Evolutionary conservation across 2,329 filamentous ascomycete species (phyloP), one percentile per base, ranked within the genome.

Genomic region (Elsinoe perseae): DNA sequence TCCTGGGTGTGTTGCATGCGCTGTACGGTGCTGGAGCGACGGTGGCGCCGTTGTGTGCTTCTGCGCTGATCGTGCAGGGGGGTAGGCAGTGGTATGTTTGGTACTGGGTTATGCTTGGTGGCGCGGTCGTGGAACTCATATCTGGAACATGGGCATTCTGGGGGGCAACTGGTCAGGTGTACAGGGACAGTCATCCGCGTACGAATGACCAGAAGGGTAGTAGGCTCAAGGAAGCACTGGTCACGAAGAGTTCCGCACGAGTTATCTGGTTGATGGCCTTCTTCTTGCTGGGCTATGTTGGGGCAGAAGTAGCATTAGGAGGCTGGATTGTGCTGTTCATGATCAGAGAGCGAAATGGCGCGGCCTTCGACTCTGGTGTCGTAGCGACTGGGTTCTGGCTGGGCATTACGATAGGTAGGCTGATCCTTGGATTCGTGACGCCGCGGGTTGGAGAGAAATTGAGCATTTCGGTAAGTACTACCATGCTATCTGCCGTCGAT

Each of bases 311-410:
- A 58, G 82, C 81, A 0, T 73, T 90, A 2, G 85, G 85, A 18
- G 88, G 88, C 14, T 93, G 88, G 88, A 85, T 95, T 60, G 84
- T 89, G 50, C 85, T 84, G 0, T 95, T 95, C 67, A 95, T 95
- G 87, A 82, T 91, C n/a, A 75, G 80, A 18, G 83, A 90, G 21
- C 80, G 90, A 12, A 69, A 84, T 34, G 87, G 84, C 2, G 78
- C 75, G 21, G 74, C 82, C 0, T 92, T 93, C 64, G 77, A 83
- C 1, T 84, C 85, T 30, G 89, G 89, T 2, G 81, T 93, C 72
- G 83, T 82, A 0, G 84, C 83, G 0, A 92, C 87, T 0, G 84
- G 87, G 0, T 95, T 92, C 72, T 95, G 89, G 89, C 78, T 89
- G 42, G 89, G 89, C 0, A 77, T 95, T 60, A 91, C 88, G 0